Evolutionary conservation across 2,329 filamentous ascomycete species (phyloP).

Genomic region (Sporothrix mexicana): DNA sequence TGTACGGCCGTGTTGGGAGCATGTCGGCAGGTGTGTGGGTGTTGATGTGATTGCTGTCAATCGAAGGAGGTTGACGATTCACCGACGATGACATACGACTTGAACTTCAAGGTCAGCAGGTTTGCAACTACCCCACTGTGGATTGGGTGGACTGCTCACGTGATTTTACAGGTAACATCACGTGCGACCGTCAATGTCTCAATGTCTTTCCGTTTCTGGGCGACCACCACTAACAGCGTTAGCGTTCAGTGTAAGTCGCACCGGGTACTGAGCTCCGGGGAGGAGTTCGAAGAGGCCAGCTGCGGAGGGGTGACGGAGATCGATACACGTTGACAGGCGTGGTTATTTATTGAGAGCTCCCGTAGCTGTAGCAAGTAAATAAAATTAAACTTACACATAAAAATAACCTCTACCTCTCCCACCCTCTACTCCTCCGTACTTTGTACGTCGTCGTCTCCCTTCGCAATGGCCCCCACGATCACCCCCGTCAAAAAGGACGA

Average conservation of each 20-base stretch:
- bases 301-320: background rate
- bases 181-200: too few relatives aligned
- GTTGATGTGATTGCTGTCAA: background rate
- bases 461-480: background rate
- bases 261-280: background rate
- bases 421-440: background rate
- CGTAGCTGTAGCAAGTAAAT: background rate
- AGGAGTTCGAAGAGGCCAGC: background rate
- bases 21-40: slow-evolving; percentile 38
- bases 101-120: slow-evolving; percentile 10
- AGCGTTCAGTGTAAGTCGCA: slow-evolving; percentile 16
- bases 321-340: background rate
- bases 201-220: too few relatives aligned
- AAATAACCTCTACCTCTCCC: background rate
- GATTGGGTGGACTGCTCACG: background rate
- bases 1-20: slow-evolving; percentile 47
- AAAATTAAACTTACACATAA: background rate
- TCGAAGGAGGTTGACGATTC: background rate
- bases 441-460: background rate
- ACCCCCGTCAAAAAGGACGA: slow-evolving; percentile 15
- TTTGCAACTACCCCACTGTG: slow-evolving; percentile 11
- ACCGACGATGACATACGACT: background rate
- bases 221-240: background rate
- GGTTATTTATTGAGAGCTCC: background rate
- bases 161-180: background rate